Conservation (phyloP, 2,329 filamentous ascomycete genomes). For the Grosmannia huntii region DNA sequence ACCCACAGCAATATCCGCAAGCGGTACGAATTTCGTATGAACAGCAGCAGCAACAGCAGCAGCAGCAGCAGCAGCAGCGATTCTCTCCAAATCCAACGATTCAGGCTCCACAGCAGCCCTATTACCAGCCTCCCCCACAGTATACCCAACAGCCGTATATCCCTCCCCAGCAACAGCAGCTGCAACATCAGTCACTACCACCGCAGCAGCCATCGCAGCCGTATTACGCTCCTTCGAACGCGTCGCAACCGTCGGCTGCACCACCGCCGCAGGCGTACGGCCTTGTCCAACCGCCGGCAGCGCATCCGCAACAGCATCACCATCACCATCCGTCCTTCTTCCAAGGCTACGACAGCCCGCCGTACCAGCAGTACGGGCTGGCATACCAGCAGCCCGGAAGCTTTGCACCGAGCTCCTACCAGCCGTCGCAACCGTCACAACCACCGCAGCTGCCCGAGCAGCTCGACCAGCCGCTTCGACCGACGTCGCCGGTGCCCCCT, state of each 20-base stretch:
- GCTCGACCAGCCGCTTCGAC: constrained; percentile 4
- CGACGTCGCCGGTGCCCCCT: background rate
- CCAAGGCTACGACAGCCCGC: constrained; percentile 3
- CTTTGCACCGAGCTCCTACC: background rate
- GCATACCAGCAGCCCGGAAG: constrained; percentile 2
- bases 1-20: constrained; percentile 15
- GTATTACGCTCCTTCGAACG: background rate
- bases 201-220: background rate
- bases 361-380: constrained; percentile 4
- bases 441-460: constrained; percentile 5
- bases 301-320: background rate
- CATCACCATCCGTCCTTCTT: background rate
- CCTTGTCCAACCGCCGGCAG: background rate
- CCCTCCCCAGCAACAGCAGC: constrained; percentile 6
- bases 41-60: constrained; percentile 3
- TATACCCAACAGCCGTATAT: constrained; percentile 4
- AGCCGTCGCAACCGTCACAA: constrained; percentile 11
- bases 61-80: constrained; percentile 5
- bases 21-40: constrained; percentile 14
- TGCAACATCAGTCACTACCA: background rate
- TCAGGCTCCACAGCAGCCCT: constrained; percentile 12
- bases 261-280: background rate
- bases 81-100: constrained; percentile 5
- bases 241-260: background rate
- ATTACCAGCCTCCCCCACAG: constrained; percentile 10